Conservation (phyloP, 768 basidiomycete genomes). For the Crepidotus variabilis region DNA sequence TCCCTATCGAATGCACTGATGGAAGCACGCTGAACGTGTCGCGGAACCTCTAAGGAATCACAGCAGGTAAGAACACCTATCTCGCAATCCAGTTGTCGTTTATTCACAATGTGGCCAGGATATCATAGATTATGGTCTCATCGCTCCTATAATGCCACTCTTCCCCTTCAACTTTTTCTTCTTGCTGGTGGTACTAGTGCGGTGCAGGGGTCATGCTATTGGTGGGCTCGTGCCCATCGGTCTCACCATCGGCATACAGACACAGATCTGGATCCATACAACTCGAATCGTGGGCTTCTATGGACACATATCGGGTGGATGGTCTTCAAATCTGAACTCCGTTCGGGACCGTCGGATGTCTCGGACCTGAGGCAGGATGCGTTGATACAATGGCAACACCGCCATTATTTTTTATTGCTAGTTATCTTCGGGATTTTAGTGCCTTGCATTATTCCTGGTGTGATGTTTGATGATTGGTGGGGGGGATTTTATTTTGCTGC, state of each 20-base stretch:
- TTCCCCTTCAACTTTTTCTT: constrained; percentile 67
- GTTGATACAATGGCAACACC: constrained; percentile 77
- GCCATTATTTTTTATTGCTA: constrained; percentile 61
- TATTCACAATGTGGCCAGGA: constrained; percentile 29
- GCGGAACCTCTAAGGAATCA: background rate
- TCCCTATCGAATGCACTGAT: background rate
- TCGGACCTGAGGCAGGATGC: constrained; percentile 69
- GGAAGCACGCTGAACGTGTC: background rate
- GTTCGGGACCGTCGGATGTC: constrained; percentile 67
- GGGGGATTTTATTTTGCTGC: constrained; percentile 78
- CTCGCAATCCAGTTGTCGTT: background rate
- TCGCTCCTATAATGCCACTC: constrained; percentile 73
- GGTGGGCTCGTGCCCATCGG: constrained; percentile 84
- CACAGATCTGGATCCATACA: constrained; percentile 83
- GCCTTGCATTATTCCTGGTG: constrained; percentile 65
- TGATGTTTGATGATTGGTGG: constrained; percentile 71
- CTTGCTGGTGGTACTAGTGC: constrained; percentile 76
- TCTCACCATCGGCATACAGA: constrained; percentile 85
- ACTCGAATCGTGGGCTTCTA: constrained; percentile 70
- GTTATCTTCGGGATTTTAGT: constrained; percentile 67
- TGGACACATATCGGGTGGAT: constrained; percentile 88
- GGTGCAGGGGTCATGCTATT: constrained; percentile 82
- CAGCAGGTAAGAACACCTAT: background rate
- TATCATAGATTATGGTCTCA: constrained; percentile 89
- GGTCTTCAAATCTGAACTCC: constrained; percentile 69